Base-by-base conservation (phyloP, 2,329 filamentous ascomycete species). In the Tothia fuscella region DNA sequence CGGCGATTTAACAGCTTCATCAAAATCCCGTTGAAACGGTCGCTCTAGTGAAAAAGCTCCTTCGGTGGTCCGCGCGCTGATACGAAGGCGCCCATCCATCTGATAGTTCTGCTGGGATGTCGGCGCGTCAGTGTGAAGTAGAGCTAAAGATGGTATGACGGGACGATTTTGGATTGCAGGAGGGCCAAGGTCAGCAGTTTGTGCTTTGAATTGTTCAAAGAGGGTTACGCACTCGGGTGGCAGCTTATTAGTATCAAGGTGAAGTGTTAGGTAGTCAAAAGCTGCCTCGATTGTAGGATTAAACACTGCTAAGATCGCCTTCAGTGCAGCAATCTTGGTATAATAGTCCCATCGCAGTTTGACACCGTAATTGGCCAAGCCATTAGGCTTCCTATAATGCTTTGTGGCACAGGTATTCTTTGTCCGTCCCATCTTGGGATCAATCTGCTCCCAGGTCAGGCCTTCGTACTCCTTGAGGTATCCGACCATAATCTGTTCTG, bases 381-480 rank as follows among this genome's bases (percentile, higher is more conserved):
- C 41, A 37, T 9, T 38, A 13, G 12, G 13, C 10, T 26, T 39
- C 13, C 41, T 20, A 3, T 17, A n/a, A 17, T 37, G 38, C 28
- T 38, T 43, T 6, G 41, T 37, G 13, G 31, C 33, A n/a, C 31
- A 37, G 14, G 20, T 26, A 26, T 43, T 43, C 5, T 21, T 34
- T 20, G 16, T 32, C 6, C 41, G 33, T 3, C 33, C 41, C 32
- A 43, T 28, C 19, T 30, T 43, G 10, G 19, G 21, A 34, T 43
- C 41, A 10, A 39, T 25, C 7, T 25, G 19, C 5, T 20, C 24
- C 32, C 41, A 39, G 13, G 12, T 14, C 4, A 43, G 1, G 4
- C 25, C n/a, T 9, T 14, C 10, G 14, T 25, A 31, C 22, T 44
- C 42, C 17, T 41, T 28, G 3, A 44, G 35, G 20, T 32, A 44